A percentile compares a stretch with the other conserved stretches of the same genome.
Evolutionary conservation across 495 filamentous ascomycete species (phyloP).

Genomic region (Aspergillus olivimuriae): DNA sequence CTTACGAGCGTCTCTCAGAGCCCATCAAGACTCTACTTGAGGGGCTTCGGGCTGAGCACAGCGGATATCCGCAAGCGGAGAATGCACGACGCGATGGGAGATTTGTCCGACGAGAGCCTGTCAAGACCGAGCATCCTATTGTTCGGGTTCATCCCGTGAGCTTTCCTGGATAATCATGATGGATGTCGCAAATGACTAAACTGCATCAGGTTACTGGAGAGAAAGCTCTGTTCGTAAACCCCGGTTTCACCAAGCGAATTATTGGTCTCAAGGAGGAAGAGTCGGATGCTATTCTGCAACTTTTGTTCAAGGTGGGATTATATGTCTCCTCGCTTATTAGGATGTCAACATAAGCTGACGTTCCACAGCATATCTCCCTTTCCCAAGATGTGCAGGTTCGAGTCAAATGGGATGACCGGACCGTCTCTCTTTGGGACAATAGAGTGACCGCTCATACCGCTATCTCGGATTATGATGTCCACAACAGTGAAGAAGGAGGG

Average conservation of each 20-base stretch:
- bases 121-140: conserved; percentile 5
- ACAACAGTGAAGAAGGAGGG: too few relatives aligned
- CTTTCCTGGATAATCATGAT: neutral
- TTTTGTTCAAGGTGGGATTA: too few relatives aligned
- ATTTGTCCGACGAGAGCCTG: conserved; percentile 49
- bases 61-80: conserved; percentile 54
- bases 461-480: too few relatives aligned
- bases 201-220: neutral
- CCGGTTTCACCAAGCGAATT: neutral
- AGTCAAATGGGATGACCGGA: too few relatives aligned
- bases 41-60: conserved; percentile 54
- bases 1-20: conserved; percentile 53
- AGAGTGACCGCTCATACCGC: too few relatives aligned
- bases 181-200: too few relatives aligned
- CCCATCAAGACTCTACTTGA: conserved; percentile 57
- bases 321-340: too few relatives aligned
- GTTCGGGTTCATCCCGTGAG: conserved; percentile 5
- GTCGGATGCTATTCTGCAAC: too few relatives aligned
- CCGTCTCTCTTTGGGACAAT: too few relatives aligned
- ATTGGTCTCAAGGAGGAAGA: neutral
- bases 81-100: conserved; percentile 44
- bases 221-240: neutral
- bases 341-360: too few relatives aligned
- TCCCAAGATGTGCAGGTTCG: too few relatives aligned
- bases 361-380: too few relatives aligned